These are phyloP conservation scores for Skeletonema tropicum DNA, from an alignment of 108 stramenopile genomes.

Conservation along the genomic window DNA sequence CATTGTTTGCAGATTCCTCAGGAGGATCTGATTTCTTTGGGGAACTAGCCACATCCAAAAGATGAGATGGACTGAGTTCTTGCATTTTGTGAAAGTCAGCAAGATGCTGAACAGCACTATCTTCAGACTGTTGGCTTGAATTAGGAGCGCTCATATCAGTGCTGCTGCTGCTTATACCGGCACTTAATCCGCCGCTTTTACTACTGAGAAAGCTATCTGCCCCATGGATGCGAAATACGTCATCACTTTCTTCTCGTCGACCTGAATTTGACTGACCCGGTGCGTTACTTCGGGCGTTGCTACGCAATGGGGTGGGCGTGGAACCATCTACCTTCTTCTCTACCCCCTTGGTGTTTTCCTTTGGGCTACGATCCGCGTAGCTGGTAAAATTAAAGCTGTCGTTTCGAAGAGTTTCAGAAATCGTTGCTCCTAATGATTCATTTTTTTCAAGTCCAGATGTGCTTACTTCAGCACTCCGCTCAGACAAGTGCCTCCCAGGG, in stretches of 20 bases:
- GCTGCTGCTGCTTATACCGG: neutral
- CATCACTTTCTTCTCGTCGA: slow-evolving; percentile 1
- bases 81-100: neutral
- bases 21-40: slow-evolving; percentile 16
- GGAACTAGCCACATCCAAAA: too few relatives aligned
- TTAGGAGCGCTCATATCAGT: neutral
- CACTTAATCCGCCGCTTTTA: slow-evolving; percentile 1
- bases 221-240: slow-evolving; percentile 24
- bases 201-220: slow-evolving; percentile 17
- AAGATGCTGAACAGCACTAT: neutral
- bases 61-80: too few relatives aligned
- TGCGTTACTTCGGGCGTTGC: neutral
- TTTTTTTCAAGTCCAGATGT: neutral
- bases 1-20: neutral
- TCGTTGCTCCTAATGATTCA: neutral
- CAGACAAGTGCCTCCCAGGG: neutral
- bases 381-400: neutral
- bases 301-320: slow-evolving; percentile 10
- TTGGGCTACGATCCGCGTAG: neutral
- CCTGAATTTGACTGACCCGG: neutral
- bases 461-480: neutral
- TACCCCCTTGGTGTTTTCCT: neutral
- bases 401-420: neutral
- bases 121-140: neutral
- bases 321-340: slow-evolving; percentile 7